Base-by-base conservation (phyloP, 306 rosid genomes). In the Erythrophleum fordii region DNA sequence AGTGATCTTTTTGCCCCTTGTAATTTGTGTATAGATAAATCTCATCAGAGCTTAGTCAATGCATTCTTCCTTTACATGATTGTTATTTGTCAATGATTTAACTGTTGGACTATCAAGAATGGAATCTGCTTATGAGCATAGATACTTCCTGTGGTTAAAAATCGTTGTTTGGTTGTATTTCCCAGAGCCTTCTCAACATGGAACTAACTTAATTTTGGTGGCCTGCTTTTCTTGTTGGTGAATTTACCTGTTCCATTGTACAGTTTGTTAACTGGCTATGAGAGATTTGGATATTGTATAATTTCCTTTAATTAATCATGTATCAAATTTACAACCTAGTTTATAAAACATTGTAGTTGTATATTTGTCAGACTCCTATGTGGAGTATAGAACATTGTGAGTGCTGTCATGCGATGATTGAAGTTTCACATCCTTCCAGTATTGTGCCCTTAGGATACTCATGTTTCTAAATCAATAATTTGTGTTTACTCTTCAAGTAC, bases 141-240 rank as follows among this genome's bases (percentile, higher is more conserved):
- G 22, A 20, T 44, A 39, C 14, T 20, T 67, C 53, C 22, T 29
- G 56, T 46, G 45, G 11, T 14, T 26, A 39, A 69, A 56, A 1
- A 58, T 35, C n/a, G 41, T 79, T 45, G 31, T n/a, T 69, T 77
- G 35, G 28, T 66, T 77, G 9, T 66, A 51, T 37, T 23, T 17
- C n/a, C 22, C 56, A 29, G 77, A 81, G 58, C 39, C 66, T 75
- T 46, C 56, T 58, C 67, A 42, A 34, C 9, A 31, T 35, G 13
- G 29, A 44, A 22, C 58, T 58, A 25, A 18, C 37, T 23, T 56
- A 31, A 23, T 17, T 16, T 75, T 68, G 67, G 58, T 14, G n/a
- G 42, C 42, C 44, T 73, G 44, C 37, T 59, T 59, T 59, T 29
- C 41, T 62, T 31, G 4, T 31, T 62, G 26, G 20, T 62, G 20